Base-by-base conservation (phyloP, 2,329 filamentous ascomycete genomes). In the Fusarium heterosporum region DNA sequence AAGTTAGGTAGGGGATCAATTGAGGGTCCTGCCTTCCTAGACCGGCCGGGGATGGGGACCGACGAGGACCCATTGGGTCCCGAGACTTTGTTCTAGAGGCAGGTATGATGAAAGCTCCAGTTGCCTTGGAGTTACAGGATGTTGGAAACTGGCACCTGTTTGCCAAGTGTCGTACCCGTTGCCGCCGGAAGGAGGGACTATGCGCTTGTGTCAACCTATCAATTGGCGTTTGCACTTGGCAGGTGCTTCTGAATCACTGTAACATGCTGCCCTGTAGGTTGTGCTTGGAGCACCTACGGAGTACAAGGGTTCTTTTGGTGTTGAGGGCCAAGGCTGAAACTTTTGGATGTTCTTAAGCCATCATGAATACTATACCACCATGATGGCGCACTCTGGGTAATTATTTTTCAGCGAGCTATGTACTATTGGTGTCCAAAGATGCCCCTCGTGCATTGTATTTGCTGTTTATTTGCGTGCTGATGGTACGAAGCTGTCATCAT, bases 71-170 rank as follows among this genome's bases (percentile, higher is more conserved):
- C 36, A 25, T 40, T 51, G 34, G 36, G 56, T 39, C 64, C 54
- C 58, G 52, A 40, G 55, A 34, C 46, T 63, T 48, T 64, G 49
- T 67, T 63, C 45, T 51, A 55, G 64, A 68, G 64, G 46, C 42
- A 56, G 29, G 41, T 28, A 53, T 43, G 54, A 64, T 63, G 30
- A 59, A 38, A 30, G 26, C 46, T 61, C 38, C 41, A 42, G 57
- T 55, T 38, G 14, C 22, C 22, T 22, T 22, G 22, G 22, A 22
- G 22, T 22, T 22, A 22, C 41, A 47, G 36, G 41, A 55, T 38
- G 28, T 51, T 39, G 54, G 61, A 68, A 67, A 60, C 65, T 67
- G 45, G 55, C 64, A 67, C 64, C 64, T 43, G 55, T 39, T 34
- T 51, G 48, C 25, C 46, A 55, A 45, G 36, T 29, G 47, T 65